Evolutionary conservation across 1,139 yeast genomes (phyloP).

Genomic region (Hyphopichia khmerensis): DNA sequence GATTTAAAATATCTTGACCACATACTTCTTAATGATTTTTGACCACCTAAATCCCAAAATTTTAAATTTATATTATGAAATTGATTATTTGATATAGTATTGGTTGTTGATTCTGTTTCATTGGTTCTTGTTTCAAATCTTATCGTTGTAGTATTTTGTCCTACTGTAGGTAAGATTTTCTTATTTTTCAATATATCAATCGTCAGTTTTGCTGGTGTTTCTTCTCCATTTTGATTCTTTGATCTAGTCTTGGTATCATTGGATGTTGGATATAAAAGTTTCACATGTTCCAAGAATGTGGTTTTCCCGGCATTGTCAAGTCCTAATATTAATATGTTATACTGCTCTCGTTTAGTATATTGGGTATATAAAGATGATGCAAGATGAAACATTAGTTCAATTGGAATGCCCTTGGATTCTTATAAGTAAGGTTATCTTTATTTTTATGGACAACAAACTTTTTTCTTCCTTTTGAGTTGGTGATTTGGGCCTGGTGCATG

Average conservation of each 20-base stretch:
- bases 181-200: constrained; percentile 34
- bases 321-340: constrained; percentile 74
- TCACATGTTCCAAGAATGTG: constrained; percentile 46
- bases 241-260: constrained; percentile 13
- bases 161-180: constrained; percentile 48
- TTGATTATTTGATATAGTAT: constrained; percentile 9
- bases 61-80: constrained; percentile 61
- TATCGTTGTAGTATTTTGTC: constrained; percentile 62
- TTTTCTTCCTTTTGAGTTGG: not conserved
- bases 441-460: not conserved
- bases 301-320: constrained; percentile 97
- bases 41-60: constrained; percentile 98
- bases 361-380: constrained; percentile 49
- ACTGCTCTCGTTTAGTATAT: constrained; percentile 49
- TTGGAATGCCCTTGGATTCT: not conserved
- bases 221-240: not conserved
- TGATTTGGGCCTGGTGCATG: not conserved
- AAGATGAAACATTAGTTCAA: constrained; percentile 35
- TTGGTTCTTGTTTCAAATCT: constrained; percentile 32
- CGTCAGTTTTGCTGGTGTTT: constrained; percentile 13
- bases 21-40: constrained; percentile 71
- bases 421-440: not conserved
- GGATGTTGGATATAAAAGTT: constrained; percentile 37
- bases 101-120: constrained; percentile 22
- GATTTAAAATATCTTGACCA: constrained; percentile 86